A percentile compares a stretch with the other conserved stretches of the same genome.
These are phyloP conservation scores for Inga oerstediana DNA, from an alignment of 306 rosid genomes.

Conservation along the genomic window DNA sequence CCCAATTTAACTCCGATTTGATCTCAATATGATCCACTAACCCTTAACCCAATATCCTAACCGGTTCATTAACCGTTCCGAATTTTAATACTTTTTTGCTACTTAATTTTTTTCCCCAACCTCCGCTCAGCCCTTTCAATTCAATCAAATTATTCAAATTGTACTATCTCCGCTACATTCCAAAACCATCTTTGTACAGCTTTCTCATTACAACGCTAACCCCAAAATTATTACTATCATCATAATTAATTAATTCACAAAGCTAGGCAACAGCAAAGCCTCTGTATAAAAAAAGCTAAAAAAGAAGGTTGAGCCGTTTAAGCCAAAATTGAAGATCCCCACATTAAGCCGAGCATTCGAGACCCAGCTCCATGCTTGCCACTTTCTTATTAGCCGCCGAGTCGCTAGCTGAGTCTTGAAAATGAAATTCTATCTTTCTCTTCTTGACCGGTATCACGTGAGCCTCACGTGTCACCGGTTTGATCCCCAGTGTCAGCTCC, in stretches of 20 bases:
- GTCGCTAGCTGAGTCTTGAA: constrained; percentile 4
- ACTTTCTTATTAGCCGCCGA: constrained; percentile 19
- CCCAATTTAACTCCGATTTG: too few species aligned
- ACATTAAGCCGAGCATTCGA: constrained; percentile 35
- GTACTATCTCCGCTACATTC: background rate
- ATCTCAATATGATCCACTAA: too few species aligned
- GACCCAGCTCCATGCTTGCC: constrained; percentile 38
- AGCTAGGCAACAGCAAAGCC: background rate
- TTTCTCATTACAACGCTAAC: background rate
- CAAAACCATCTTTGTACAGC: constrained; percentile 31
- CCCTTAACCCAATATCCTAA: too few species aligned
- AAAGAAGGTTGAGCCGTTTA: constrained; percentile 15
- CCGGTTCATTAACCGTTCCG: too few species aligned
- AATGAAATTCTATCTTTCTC: constrained; percentile 46
- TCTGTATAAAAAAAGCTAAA: background rate
- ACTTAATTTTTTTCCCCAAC: too few species aligned
- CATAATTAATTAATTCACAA: background rate
- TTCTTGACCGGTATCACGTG: constrained; percentile 81
- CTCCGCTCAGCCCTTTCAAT: too few species aligned
- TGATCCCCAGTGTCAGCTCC: constrained; percentile 78
- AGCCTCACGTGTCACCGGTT: constrained; percentile 50
- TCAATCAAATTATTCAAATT: too few species aligned
- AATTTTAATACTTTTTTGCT: too few species aligned
- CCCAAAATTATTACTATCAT: constrained; percentile 2
- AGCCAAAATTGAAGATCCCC: background rate